phyloP scores from a whole-genome alignment of 1,284 basidiomycete genomes.

The Filobasidium uniguttulatum region DNA sequence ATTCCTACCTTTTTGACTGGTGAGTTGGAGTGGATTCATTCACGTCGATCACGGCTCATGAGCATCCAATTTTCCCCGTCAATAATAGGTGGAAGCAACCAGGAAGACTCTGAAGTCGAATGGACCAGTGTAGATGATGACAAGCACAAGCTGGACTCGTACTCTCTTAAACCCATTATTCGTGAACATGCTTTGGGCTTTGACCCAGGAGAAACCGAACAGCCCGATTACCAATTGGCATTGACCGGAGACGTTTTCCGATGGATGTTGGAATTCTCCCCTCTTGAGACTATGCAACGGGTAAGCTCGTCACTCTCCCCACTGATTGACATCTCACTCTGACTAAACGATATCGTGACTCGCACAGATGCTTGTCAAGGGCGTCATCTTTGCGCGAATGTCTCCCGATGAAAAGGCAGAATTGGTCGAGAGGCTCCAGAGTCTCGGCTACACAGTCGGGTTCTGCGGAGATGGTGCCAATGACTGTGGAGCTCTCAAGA shows the following conservation, averaged over 20 bases:
- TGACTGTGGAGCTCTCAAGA: constrained; percentile 95
- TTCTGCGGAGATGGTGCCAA: constrained; percentile 99
- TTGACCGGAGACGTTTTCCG: constrained; percentile 95
- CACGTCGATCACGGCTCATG: not conserved
- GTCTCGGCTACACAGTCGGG: constrained; percentile 84
- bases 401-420: constrained; percentile 99
- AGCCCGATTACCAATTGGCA: constrained; percentile 82
- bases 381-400: constrained; percentile 96
- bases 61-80: no score
- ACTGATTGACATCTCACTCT: no score
- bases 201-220: constrained; percentile 53
- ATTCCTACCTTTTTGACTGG: constrained; percentile 68
- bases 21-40: constrained; percentile 27
- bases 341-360: not conserved
- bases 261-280: constrained; percentile 95
- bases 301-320: constrained; percentile 43
- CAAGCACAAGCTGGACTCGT: constrained; percentile 69
- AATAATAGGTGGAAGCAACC: constrained; percentile 3
- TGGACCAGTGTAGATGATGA: constrained; percentile 92
- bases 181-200: constrained; percentile 38
- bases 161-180: constrained; percentile 65
- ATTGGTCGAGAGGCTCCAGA: constrained; percentile 84
- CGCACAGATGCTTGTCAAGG: constrained; percentile 75
- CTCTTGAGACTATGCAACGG: constrained; percentile 81
- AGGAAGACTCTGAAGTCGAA: constrained; percentile 54